Base-by-base conservation (phyloP, 2,329 filamentous ascomycete species). In the Claviceps monticola region DNA sequence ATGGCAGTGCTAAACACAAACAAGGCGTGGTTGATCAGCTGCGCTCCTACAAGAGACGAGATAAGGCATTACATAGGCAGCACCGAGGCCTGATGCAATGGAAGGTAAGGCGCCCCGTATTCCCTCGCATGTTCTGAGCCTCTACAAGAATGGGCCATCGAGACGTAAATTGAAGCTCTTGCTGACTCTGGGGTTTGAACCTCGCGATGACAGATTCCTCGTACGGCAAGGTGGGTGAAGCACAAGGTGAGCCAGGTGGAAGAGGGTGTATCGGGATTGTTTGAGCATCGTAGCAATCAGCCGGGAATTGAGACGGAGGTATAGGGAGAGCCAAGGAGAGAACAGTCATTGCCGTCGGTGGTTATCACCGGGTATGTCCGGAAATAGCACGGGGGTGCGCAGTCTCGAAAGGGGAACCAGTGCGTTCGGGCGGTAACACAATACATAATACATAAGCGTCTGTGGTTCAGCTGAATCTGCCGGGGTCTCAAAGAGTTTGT, bases 21-120 rank as follows among this genome's bases (percentile, higher is more conserved):
- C 55, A 79, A 72, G 41, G 61, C 69, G 39, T 65, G 71, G 53
- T 69, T 9, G 74, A 75, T 44, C 71, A 77, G 61, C 54, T 80
- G 46, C 75, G 73, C 52, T 81, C 84, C 54, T 85, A 82, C 61
- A 79, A 75, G 61, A 70, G 73, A 53, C 71, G 81, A 57, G 70
- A 74, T 56, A 78, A 75, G 64, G 73, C 77, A 54, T 66, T 84
- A 56, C 82, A 86, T 63, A 70, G 82, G 48, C 75, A 78, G 61
- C 81, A 88, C 60, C 68, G 81, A 21, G 84, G 84, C 0, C 61
- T 84, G 42, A 88, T 88, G 84, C 84, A 88, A 66, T 88, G 83
- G 80, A 69, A 69, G 63, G 66, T 68, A 57, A 58, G 64, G 51
- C 4, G 29, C 3, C 16, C 13, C 49, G 29, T 39, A 11, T 46